Base-by-base conservation (phyloP, 108 stramenopile genomes). In the Skeletonema grethae region DNA sequence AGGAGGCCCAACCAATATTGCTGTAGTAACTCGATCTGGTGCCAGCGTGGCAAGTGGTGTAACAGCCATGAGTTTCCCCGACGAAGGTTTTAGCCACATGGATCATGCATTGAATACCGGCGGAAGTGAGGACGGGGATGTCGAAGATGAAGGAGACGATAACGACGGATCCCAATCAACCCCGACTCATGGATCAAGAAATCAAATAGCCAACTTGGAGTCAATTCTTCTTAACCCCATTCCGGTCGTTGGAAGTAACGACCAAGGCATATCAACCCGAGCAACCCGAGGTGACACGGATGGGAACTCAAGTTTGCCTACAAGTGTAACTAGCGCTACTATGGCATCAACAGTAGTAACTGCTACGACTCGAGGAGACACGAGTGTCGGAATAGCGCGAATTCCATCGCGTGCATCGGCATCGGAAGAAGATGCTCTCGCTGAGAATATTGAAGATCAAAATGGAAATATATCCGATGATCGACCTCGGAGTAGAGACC, bases 11-110 rank as follows among this genome's bases (percentile, higher is more conserved):
- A 77, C 69, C 20, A 84, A 80, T 50, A 80, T 80, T 63, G 77
- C 77, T 2, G 83, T 84, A 12, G 79, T 84, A 11, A 84, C 79
- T 28, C 67, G 78, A 56, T 84, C 84, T 60, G 81, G 84, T 67
- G 81, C 81, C 12, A 82, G 81, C 34, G 70, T 85, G 35, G 81
- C 84, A 31, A 82, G 82, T 73, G 84, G 68, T 50, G 84, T 85
- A 9, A 85, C 84, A 6, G 84, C 84, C 7, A 79, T 72, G 7
- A 82, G 84, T 67, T 84, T 84, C 71, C 55, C 74, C 7, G 78
- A 83, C 8, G 77, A 59, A 41, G 76, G 77, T 69, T 69, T 67
- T 46, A 55, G 66, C 12, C 72, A 72, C n/a, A 34, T 61, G 55
- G 69, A 36, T 20, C 75, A 81, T n/a, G 70, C 20, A 4, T 25